phyloP scores from a whole-genome alignment of 2,329 filamentous ascomycete genomes.

The Xylariaceae sp. region DNA sequence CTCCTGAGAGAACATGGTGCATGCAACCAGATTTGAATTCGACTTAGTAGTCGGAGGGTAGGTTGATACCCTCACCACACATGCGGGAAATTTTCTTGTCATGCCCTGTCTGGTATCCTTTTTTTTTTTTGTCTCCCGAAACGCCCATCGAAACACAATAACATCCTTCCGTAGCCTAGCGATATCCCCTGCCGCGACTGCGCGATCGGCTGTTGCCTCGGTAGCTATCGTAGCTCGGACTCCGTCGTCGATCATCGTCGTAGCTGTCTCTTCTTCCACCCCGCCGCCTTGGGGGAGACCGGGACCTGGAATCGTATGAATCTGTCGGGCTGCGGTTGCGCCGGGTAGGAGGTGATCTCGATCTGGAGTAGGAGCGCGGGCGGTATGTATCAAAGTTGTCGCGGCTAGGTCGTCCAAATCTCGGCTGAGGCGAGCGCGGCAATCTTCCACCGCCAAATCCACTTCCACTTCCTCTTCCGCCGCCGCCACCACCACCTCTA shows the following conservation, averaged over 20 bases:
- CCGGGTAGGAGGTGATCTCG: constrained; percentile 42
- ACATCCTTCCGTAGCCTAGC: constrained; percentile 21
- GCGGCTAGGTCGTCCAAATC: constrained; percentile 33
- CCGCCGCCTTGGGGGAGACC: constrained; percentile 38
- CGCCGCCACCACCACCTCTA: constrained; percentile 39
- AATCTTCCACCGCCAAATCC: constrained; percentile 36
- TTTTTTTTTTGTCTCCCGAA: neutral
- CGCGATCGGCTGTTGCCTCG: constrained; percentile 43
- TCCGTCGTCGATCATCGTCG: constrained; percentile 46
- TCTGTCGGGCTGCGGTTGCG: constrained; percentile 37
- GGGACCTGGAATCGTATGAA: constrained; percentile 39
- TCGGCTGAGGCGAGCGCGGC: constrained; percentile 29
- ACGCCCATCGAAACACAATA: constrained; percentile 4
- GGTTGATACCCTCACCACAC: neutral
- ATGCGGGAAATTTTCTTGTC: neutral
- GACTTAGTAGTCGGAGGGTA: neutral
- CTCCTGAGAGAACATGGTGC: constrained; percentile 1
- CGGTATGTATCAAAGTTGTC: constrained; percentile 60
- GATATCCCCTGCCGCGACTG: constrained; percentile 42
- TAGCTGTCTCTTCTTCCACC: constrained; percentile 37
- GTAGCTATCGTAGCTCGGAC: constrained; percentile 53
- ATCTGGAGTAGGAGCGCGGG: constrained; percentile 57
- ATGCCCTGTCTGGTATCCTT: constrained; percentile 4
- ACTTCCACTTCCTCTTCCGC: constrained; percentile 36
- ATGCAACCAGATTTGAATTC: constrained; percentile 4